These are phyloP conservation scores for Boletus reticulatus DNA, from an alignment of 768 basidiomycete genomes.

Conservation along the genomic window DNA sequence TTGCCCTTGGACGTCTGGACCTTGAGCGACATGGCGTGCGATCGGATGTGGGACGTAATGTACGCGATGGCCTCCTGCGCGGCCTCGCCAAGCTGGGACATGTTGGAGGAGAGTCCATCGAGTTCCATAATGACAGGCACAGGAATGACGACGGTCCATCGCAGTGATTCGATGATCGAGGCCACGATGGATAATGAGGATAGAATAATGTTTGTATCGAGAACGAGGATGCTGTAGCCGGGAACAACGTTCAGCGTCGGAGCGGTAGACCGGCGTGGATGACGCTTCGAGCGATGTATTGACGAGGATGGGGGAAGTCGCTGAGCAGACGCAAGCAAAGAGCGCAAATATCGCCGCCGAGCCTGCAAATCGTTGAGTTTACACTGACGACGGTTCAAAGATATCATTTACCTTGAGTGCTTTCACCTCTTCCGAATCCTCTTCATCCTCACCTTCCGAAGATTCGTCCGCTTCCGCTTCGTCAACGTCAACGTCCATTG, in stretches of 20 bases:
- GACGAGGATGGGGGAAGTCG: conserved; percentile 22
- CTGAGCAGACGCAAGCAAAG: conserved; percentile 54
- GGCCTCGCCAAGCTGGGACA: conserved; percentile 65
- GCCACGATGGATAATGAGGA: conserved; percentile 74
- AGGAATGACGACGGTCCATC: conserved; percentile 89
- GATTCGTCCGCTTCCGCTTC: conserved; percentile 48
- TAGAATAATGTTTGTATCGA: conserved; percentile 94
- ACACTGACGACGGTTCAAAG: conserved; percentile 1
- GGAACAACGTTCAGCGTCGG: conserved; percentile 59
- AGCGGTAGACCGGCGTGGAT: conserved; percentile 27
- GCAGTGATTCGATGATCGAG: conserved; percentile 71
- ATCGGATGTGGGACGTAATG: conserved; percentile 71
- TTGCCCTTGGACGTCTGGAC: conserved; percentile 95
- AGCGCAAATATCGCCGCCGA: conserved; percentile 70
- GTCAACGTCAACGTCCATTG: conserved; percentile 69
- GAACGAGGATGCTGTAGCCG: conserved; percentile 87
- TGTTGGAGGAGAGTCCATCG: conserved; percentile 77
- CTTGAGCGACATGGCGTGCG: conserved; percentile 77
- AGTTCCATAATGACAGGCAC: conserved; percentile 96
- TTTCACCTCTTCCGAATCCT: conserved; percentile 70
- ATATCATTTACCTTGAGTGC: conserved; percentile 65
- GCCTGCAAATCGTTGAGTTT: conserved; percentile 42
- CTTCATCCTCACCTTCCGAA: conserved; percentile 49
- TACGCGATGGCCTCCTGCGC: conserved; percentile 74
- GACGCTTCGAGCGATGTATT: conserved; percentile 28